Percentiles rank a stretch among this genome's conserved stretches.
Conservation (phyloP, 2,329 filamentous ascomycete species). For the Mycosphaerella sp. region DNA sequence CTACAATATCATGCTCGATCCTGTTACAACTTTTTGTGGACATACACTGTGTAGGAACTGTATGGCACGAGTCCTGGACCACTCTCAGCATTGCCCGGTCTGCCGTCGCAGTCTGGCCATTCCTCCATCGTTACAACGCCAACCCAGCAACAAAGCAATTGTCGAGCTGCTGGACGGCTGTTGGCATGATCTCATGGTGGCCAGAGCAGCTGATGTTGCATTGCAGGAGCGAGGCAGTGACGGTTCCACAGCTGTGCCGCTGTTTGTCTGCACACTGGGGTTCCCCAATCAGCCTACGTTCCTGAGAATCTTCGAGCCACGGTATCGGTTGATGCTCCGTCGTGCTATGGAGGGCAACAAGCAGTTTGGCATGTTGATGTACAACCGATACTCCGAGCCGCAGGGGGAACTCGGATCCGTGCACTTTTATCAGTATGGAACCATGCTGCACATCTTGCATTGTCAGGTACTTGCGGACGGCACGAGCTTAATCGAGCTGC, state of each 20-base stretch:
- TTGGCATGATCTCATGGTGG: conserved; percentile 60
- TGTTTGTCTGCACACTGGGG: conserved; percentile 77
- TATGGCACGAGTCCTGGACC: conserved; percentile 67
- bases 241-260: conserved; percentile 56
- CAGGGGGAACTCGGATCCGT: conserved; percentile 49
- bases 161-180: conserved; percentile 58
- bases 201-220: conserved; percentile 51
- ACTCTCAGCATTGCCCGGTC: conserved; percentile 70
- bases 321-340: conserved; percentile 83
- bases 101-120: conserved; percentile 63
- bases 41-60: conserved; percentile 85
- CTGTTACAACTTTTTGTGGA: conserved; percentile 76
- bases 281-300: conserved; percentile 82
- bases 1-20: conserved; percentile 73
- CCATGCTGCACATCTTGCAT: conserved; percentile 67
- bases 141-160: conserved; percentile 58
- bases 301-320: conserved; percentile 85
- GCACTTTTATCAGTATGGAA: conserved; percentile 68
- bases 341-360: conserved; percentile 65
- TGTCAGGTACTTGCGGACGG: conserved; percentile 71
- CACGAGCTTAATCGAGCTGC: conserved; percentile 71
- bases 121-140: conserved; percentile 43
- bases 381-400: conserved; percentile 49
- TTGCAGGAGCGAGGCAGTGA: conserved; percentile 52
- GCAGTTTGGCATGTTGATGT: conserved; percentile 80